Evolutionary conservation across 2,329 filamentous ascomycete species (phyloP), one percentile per base, ranked within the genome.

Genomic region (Aspergillus awamori): DNA sequence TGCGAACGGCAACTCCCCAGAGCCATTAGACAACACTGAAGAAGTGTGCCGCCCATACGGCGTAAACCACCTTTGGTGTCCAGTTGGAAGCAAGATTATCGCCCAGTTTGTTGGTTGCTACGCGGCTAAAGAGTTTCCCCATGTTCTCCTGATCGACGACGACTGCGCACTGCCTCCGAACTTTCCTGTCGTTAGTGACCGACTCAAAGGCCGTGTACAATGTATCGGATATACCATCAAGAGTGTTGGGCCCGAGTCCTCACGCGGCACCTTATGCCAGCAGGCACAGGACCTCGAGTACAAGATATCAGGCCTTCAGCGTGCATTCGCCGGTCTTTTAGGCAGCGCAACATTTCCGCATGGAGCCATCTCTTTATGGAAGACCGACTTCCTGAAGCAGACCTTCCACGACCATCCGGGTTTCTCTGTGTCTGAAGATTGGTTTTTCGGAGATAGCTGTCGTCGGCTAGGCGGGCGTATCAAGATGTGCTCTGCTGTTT

Each of bases 221-320:
- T 82, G 80, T 54, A 76, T 83, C 41, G 81, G 81, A 0, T 83
- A 83, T 65, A 81, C 81, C 1, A 82, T 83, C 63, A 82, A 82
- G 62, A 76, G 71, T 5, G 75, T 77, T n/a, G 78, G 78, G 2
- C 71, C 76, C 0, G 65, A 74, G 8, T 71, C 71, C 0, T 70
- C 72, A 11, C 74, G 70, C 48, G 78, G 73, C 7, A 78, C 75
- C 4, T 74, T 69, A 52, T 78, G 77, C 17, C 78, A 80, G 57
- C 80, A 81, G 59, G 81, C 81, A 0, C 82, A 84, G 60, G 81
- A 84, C 65, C 69, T 83, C 13, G 82, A 84, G 63, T 84, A 83
- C 69, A 83, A 83, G 63, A 72, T 83, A 55, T 79, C 78, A 11
- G 82, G 82, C 4, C 70, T 83, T 1, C 77, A 79, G 53, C 75